Evolutionary conservation across 2,329 filamentous ascomycete genomes (phyloP), one percentile per base, ranked within the genome.

Genomic region (Dothideomycetes sp.): DNA sequence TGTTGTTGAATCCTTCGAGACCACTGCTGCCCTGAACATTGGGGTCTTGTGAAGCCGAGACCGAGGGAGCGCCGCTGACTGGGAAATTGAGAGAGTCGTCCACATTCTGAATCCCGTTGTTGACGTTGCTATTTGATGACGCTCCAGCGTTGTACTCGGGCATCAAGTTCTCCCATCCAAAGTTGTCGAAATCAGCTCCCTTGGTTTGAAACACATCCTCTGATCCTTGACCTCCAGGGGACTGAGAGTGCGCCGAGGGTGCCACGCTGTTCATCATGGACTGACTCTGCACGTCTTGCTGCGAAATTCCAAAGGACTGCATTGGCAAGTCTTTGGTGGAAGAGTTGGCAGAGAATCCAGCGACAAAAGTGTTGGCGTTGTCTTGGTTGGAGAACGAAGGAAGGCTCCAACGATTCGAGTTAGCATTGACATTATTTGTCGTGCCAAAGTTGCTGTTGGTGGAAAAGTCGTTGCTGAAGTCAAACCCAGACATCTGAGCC

Each of bases 381-480:
- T 40, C 38, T 37, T 36, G 29, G 24, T 38, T 42, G 19, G 41
- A 41, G 12, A 38, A 47, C n/a, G 19, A 30, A 8, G 45, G 45
- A n/a, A 47, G 34, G 19, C 42, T 47, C 45, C 45, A 47, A 24
- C 45, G 39, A 29, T 40, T 42, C 11, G 43, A 36, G 22, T 29
- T 36, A 19, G 32, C 29, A 18, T 16, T 19, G 24, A 36, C 35
- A 18, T 38, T 31, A 15, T 29, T 34, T 5, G 11, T 38, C 14
- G 47, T 42, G 35, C 36, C 46, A 32, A 47, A 48, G 42, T 52
- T 47, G 14, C 45, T 40, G 34, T 52, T 53, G 10, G 50, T 49
- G 36, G 54, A 54, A 46, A 57, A 57, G 31, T 52, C 49, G 3
- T 50, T 49, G 7, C 54, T 55, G 38, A 56, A 37, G 41, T 55